These are phyloP conservation scores for Candida manassasensis DNA, from an alignment of 805 yeast species.

Conservation along the genomic window DNA sequence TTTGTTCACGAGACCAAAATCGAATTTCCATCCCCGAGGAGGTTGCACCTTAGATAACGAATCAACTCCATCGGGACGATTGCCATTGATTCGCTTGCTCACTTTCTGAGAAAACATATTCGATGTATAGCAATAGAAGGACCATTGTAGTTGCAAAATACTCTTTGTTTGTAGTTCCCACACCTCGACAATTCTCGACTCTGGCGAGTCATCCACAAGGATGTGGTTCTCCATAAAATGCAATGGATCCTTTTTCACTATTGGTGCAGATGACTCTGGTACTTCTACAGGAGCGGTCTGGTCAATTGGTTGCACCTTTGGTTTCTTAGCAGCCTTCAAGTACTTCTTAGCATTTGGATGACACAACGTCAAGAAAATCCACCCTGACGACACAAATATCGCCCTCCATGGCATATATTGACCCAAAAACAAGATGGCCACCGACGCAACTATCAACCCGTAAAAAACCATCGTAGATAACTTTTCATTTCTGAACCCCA, in stretches of 20 bases:
- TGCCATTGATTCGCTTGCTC: slow-evolving; percentile 33
- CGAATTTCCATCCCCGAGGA: slow-evolving; percentile 73
- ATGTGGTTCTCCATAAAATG: slow-evolving; percentile 40
- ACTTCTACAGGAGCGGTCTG: slow-evolving; percentile 7
- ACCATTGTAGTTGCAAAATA: slow-evolving; percentile 57
- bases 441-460: slow-evolving; percentile 25
- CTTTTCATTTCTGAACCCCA: slow-evolving; percentile 68
- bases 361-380: slow-evolving; percentile 48
- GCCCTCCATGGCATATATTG: slow-evolving; percentile 62
- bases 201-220: slow-evolving; percentile 67
- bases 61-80: slow-evolving; percentile 62
- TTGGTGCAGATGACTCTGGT: slow-evolving; percentile 18
- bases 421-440: slow-evolving; percentile 41
- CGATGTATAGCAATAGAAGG: slow-evolving; percentile 52
- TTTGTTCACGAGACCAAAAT: slow-evolving; percentile 41
- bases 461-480: slow-evolving; percentile 56
- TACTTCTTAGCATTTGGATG: slow-evolving; percentile 55
- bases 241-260: slow-evolving; percentile 13
- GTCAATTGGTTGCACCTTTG: slow-evolving; percentile 19
- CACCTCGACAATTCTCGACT: slow-evolving; percentile 60
- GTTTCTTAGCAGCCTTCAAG: slow-evolving; percentile 12
- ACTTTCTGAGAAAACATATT: slow-evolving; percentile 51
- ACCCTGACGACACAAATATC: slow-evolving; percentile 51
- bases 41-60: slow-evolving; percentile 53
- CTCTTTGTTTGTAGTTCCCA: slow-evolving; percentile 72